Evolutionary conservation across 768 basidiomycete species (phyloP).

Genomic region (Suillus weaverae): DNA sequence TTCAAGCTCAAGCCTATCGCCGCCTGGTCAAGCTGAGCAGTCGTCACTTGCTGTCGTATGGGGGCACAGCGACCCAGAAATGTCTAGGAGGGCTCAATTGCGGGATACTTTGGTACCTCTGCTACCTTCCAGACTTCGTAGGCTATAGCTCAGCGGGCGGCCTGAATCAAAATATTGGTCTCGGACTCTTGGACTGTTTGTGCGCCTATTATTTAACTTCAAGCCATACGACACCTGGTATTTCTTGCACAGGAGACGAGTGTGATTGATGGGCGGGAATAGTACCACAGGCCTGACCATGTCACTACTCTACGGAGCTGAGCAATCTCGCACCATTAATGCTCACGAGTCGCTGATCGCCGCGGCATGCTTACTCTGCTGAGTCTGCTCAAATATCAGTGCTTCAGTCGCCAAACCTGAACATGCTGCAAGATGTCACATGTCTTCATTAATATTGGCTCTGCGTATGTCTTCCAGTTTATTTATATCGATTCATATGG

Average conservation of each 20-base stretch:
- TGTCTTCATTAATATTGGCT: neutral
- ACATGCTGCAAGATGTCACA: neutral
- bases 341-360: neutral
- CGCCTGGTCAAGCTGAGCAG: neutral
- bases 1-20: neutral
- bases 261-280: neutral
- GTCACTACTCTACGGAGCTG: neutral
- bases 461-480: neutral
- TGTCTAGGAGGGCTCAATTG: neutral
- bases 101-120: neutral
- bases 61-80: neutral
- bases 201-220: neutral
- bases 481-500: neutral
- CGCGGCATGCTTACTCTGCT: neutral
- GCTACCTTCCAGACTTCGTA: neutral
- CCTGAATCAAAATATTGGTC: no score
- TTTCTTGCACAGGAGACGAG: neutral
- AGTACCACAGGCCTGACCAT: neutral
- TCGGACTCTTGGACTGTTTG: neutral
- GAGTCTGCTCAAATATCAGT: neutral
- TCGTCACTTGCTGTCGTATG: neutral
- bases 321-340: neutral
- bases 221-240: neutral
- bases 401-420: neutral
- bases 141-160: no score